Conservation (phyloP, 192 early-diverging fungal species). For the Funneliformis mosseae region DNA sequence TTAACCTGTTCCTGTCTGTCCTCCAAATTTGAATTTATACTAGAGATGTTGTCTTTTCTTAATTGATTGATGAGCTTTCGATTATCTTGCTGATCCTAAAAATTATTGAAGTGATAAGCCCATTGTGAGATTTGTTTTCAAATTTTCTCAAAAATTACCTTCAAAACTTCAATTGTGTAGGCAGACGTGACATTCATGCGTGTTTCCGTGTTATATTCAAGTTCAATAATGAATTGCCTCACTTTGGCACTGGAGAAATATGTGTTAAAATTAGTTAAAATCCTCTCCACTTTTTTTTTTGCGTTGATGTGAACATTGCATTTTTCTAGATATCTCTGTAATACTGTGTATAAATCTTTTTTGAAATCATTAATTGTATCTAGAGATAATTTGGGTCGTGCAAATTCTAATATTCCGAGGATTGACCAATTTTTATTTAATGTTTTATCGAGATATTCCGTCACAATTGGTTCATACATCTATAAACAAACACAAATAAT, state of each 20-base stretch:
- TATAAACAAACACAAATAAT: slow-evolving; percentile 8
- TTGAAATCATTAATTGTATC: not conserved
- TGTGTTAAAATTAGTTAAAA: not conserved
- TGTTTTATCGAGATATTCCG: not conserved
- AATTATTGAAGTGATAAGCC: not conserved
- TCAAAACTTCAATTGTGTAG: not conserved
- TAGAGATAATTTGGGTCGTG: not conserved
- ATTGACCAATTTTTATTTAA: not conserved
- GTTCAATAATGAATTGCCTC: not conserved
- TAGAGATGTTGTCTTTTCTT: no score
- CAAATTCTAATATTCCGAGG: not conserved
- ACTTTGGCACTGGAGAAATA: not conserved
- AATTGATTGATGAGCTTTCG: no score
- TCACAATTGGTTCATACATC: not conserved
- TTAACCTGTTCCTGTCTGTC: no score
- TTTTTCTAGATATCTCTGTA: not conserved
- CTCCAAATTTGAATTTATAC: no score
- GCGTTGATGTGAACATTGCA: not conserved
- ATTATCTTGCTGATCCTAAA: no score
- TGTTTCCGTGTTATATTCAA: not conserved
- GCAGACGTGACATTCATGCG: not conserved
- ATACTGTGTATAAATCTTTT: not conserved
- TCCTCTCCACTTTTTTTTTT: not conserved
- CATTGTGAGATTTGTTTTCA: no score
- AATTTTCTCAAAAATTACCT: slow-evolving; percentile 2